A percentile compares a stretch with the other conserved stretches of the same genome.
Conservation (phyloP, 352 stramenopile species). For the Phytophthora aleatoria region DNA sequence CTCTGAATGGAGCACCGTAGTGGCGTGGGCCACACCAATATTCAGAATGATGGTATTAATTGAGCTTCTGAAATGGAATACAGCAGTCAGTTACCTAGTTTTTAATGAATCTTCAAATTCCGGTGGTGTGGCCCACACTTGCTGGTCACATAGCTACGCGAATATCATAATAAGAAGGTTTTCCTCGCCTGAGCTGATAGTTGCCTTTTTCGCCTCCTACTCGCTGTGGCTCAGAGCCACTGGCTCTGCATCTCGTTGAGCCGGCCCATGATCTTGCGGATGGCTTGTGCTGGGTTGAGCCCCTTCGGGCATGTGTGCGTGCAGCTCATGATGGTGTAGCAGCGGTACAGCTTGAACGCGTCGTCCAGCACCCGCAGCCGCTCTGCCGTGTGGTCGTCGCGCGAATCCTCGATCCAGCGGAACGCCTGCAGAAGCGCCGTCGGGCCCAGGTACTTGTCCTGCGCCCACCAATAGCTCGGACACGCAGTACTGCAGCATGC, state of each 20-base stretch:
- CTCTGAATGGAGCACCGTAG: constrained; percentile 15
- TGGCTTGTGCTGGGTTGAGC: constrained; percentile 98
- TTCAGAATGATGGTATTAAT: constrained; percentile 6
- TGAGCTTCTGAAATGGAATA: constrained; percentile 13
- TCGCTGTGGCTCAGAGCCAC: not conserved
- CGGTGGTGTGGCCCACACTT: constrained; percentile 10
- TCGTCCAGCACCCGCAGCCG: constrained; percentile 95
- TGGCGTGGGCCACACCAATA: constrained; percentile 19
- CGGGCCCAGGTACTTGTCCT: constrained; percentile 92
- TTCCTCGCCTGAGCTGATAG: constrained; percentile 10
- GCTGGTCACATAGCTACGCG: constrained; percentile 11
- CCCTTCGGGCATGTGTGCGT: constrained; percentile 99
- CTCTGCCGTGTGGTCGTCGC: constrained; percentile 96
- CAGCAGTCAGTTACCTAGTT: not conserved
- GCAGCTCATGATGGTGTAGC: constrained; percentile 99
- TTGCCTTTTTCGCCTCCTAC: constrained; percentile 11
- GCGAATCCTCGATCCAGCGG: constrained; percentile 98
- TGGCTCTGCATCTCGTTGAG: constrained; percentile 13
- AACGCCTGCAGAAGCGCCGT: constrained; percentile 91
- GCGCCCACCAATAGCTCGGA: constrained; percentile 99
- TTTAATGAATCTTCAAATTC: not conserved
- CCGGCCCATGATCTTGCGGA: constrained; percentile 65
- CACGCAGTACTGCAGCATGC: constrained; percentile 98
- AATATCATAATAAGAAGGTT: not conserved
- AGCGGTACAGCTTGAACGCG: constrained; percentile 98